Evolutionary conservation across 306 rosid species (phyloP), one percentile per base, ranked within the genome.

Genomic region (Trifolium repens): DNA sequence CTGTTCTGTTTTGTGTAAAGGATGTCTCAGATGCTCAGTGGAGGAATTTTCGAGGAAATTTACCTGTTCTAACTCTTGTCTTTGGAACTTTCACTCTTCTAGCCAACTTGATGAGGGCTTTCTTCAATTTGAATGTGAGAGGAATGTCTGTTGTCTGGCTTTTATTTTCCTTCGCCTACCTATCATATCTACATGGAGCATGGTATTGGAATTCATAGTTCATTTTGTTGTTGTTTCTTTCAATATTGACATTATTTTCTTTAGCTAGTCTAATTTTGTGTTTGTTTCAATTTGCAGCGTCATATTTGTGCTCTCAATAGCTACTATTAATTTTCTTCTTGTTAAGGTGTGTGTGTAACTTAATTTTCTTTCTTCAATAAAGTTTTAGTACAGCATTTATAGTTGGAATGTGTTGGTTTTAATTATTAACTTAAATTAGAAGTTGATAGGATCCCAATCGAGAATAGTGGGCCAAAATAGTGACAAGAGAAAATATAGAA

Each of bases 21-120:
- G 97, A 94, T 80, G 74, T 77, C 66, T 90, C 98, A 52, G 98
- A 94, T 94, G 96, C 96, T 66, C 98, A 94, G 68, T 94, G 97
- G 97, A 86, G 92, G 86, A 94, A 89, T 57, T 91, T 94, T 64
- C 90, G 91, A 19, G 96, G 89, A 77, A 94, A 94, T 81, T 39
- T 94, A 77, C 91, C 91, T 53, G 69, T 87, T 86, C 91, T 91
- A 47, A 83, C 96, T 43, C 14, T 88, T 63, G 96, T 91, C 71
- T 94, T 94, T 67, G 79, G 88, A 40, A 68, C 84, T 69, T 89
- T 89, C 54, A 73, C 91, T 55, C 46, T 87, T 65, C 83, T 86
- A 35, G 91, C 97, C 9, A 84, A 81, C 65, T 50, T 67, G 24
- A 79, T 65, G 84, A 87, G 91, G 71, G 67, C 85, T 12, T 73